A percentile compares a stretch with the other conserved stretches of the same genome.
Evolutionary conservation across 352 stramenopile genomes (phyloP).

Genomic region (Phytophthora pini): DNA sequence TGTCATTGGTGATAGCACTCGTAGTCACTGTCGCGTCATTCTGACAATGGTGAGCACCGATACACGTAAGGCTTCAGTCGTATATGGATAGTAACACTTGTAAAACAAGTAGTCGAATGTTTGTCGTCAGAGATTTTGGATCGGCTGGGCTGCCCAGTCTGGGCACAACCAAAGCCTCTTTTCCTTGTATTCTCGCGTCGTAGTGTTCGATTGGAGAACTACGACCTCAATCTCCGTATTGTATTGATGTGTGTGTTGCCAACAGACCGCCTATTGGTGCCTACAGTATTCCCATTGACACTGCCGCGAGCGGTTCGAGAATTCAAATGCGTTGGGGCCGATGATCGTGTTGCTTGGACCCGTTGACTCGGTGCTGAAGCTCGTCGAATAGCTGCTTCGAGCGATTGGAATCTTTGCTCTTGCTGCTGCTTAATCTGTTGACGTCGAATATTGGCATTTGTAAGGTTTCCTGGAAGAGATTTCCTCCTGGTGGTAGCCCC

Average conservation of each 20-base stretch:
- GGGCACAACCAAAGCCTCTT: too few relatives aligned
- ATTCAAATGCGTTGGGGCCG: neutral
- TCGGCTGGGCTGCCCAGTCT: too few relatives aligned
- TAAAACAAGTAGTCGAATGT: neutral
- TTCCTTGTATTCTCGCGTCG: neutral
- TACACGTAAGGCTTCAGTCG: too few relatives aligned
- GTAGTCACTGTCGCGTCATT: neutral
- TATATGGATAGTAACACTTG: neutral
- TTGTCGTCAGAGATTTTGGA: neutral
- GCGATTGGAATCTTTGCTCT: conserved; percentile 47
- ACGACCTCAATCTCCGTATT: conserved; percentile 37
- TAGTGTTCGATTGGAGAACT: neutral
- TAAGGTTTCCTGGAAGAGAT: conserved; percentile 6
- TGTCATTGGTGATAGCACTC: neutral
- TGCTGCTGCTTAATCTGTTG: conserved; percentile 35
- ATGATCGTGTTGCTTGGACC: neutral
- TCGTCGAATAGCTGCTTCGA: conserved; percentile 46
- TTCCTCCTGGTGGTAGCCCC: conserved; percentile 8
- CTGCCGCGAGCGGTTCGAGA: conserved; percentile 1
- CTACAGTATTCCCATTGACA: neutral
- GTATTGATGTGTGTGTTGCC: conserved; percentile 39
- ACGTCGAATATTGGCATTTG: conserved; percentile 6
- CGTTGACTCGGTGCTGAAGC: conserved; percentile 5
- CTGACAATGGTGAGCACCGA: neutral
- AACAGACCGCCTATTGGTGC: conserved; percentile 13